Conservation (phyloP, 2,329 filamentous ascomycete genomes). For the Fusarium sp. region DNA sequence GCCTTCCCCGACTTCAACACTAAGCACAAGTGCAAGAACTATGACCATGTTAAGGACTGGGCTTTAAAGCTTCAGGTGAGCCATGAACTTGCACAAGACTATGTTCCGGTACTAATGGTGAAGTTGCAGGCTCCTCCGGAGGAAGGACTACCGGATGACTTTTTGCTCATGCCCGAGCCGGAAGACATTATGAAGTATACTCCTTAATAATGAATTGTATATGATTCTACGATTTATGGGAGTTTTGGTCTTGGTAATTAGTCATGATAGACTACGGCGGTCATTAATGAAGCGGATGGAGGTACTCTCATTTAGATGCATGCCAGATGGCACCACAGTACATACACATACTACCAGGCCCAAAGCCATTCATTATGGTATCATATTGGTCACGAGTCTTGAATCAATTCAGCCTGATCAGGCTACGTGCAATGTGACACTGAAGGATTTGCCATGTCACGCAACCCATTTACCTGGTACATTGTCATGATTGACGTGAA, state of each 20-base stretch:
- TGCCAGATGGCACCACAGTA: not conserved
- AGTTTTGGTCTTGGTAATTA: not conserved
- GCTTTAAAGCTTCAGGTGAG: slow-evolving; percentile 63
- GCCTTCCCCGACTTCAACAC: slow-evolving; percentile 74
- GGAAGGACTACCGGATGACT: slow-evolving; percentile 29
- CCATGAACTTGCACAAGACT: fast-evolving
- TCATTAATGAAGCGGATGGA: not conserved
- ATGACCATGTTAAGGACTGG: slow-evolving; percentile 64
- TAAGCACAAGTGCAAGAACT: slow-evolving; percentile 68
- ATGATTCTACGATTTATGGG: fast-evolving
- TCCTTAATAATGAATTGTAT: slow-evolving; percentile 4
- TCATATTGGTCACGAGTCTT: not conserved
- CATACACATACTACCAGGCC: not conserved
- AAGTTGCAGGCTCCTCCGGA: slow-evolving; percentile 31
- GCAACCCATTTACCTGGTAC: not conserved
- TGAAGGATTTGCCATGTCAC: not conserved
- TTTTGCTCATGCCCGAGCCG: slow-evolving; percentile 11
- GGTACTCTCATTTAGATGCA: not conserved
- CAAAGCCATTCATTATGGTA: not conserved
- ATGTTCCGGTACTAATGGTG: not conserved
- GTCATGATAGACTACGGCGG: not conserved
- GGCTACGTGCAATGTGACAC: not conserved
- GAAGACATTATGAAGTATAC: slow-evolving; percentile 28
- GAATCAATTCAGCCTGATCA: not conserved
- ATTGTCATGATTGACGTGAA: not conserved